Evolutionary conservation across 73 alveolate species (phyloP).

Genomic region (Effrenium voratum): DNA sequence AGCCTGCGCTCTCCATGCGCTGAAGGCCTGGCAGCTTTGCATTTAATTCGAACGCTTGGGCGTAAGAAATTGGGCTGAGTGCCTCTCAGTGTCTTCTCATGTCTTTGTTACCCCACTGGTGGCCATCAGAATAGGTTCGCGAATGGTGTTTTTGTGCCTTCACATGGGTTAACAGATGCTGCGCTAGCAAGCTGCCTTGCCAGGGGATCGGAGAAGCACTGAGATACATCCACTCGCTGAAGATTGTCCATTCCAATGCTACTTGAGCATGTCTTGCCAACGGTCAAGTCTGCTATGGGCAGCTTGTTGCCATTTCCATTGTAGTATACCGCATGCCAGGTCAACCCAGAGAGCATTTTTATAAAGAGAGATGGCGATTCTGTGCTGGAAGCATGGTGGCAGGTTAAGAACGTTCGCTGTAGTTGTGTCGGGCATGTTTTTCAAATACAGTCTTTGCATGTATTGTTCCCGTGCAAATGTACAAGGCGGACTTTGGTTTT

Average conservation of each 20-base stretch:
- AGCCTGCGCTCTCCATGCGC: conserved; percentile 82
- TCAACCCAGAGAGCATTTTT: conserved; percentile 79
- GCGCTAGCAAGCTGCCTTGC: background rate
- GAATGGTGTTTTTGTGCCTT: no score
- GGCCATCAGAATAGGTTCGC: no score
- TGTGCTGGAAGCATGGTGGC: conserved; percentile 25
- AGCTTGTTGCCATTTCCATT: background rate
- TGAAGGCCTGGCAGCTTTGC: conserved; percentile 28
- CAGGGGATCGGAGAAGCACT: conserved; percentile 89
- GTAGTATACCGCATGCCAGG: background rate
- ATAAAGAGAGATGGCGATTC: conserved; percentile 85
- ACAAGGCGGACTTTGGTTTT: conserved; percentile 55
- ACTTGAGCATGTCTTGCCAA: background rate
- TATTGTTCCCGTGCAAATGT: background rate
- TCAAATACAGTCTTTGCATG: no score
- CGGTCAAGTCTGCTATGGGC: background rate
- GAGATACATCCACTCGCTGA: conserved; percentile 50
- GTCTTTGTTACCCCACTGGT: no score
- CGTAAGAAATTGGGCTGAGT: no score
- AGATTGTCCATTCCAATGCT: conserved; percentile 52
- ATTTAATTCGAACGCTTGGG: no score
- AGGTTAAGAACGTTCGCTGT: no score
- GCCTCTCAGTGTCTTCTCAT: no score
- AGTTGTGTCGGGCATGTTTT: no score
- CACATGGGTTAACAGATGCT: no score